These are phyloP conservation scores for Candida boidinii DNA, from an alignment of 805 yeast genomes.

Conservation along the genomic window DNA sequence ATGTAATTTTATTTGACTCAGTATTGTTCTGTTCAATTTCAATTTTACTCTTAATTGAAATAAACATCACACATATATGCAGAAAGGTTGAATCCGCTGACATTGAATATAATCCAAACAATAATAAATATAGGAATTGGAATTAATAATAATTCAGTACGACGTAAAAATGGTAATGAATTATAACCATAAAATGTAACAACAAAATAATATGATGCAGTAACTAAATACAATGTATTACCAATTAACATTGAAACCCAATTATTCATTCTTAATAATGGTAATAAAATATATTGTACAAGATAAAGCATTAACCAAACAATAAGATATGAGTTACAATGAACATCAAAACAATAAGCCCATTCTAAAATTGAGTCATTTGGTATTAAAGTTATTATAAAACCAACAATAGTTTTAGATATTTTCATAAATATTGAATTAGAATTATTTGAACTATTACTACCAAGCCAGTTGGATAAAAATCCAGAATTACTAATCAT, in stretches of 20 bases:
- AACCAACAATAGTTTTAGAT: conserved; percentile 8
- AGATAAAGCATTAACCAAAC: conserved; percentile 74
- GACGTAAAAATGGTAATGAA: conserved; percentile 58
- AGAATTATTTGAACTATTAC: no score
- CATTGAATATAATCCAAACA: conserved; percentile 46
- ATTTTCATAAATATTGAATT: background rate
- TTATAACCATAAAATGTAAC: conserved; percentile 87
- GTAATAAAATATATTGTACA: conserved; percentile 66
- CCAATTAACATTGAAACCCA: conserved; percentile 69
- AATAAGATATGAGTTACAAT: conserved; percentile 79
- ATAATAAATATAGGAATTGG: conserved; percentile 58
- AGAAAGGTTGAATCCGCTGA: conserved; percentile 69
- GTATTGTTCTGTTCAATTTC: no score
- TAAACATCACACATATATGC: conserved; percentile 44
- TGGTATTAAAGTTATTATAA: conserved; percentile 19
- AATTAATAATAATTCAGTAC: conserved; percentile 50
- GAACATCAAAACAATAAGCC: conserved; percentile 93
- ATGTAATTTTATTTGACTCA: no score
- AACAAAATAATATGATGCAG: conserved; percentile 67
- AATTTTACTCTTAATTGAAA: conserved; percentile 12
- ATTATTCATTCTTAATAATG: conserved; percentile 55
- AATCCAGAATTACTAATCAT: no score
- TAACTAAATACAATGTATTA: conserved; percentile 66
- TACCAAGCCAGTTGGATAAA: no score
- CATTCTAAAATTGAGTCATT: conserved; percentile 55